A percentile compares a stretch with the other conserved stretches of the same genome.
These are phyloP conservation scores for Candida nitratophila DNA, from an alignment of 805 yeast genomes.

Conservation along the genomic window DNA sequence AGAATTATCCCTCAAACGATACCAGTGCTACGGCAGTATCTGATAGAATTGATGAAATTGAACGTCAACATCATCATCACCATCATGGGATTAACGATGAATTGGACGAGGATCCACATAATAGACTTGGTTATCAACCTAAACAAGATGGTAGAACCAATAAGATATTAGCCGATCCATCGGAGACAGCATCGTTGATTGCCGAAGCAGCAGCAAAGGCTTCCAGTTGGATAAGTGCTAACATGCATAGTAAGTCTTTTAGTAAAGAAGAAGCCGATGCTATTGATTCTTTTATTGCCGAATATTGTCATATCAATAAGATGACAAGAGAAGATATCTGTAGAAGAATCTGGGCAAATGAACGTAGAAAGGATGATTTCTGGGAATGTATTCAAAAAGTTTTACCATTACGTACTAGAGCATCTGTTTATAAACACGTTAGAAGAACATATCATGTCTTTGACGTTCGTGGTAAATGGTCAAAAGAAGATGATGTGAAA, in stretches of 20 bases:
- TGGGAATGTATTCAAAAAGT: conserved; percentile 82
- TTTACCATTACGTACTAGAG: conserved; percentile 78
- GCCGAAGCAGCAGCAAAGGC: conserved; percentile 40
- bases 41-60: too few species aligned
- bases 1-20: too few species aligned
- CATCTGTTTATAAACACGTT: conserved; percentile 89
- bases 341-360: conserved; percentile 81
- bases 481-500: conserved; percentile 66
- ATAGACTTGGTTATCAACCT: too few species aligned
- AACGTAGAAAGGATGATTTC: conserved; percentile 77
- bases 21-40: background rate
- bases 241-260: conserved; percentile 32
- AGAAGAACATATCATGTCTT: conserved; percentile 85
- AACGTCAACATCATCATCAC: too few species aligned
- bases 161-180: background rate
- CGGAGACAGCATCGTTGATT: conserved; percentile 32
- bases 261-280: conserved; percentile 60
- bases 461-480: conserved; percentile 87
- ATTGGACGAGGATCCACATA: too few species aligned
- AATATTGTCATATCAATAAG: conserved; percentile 58
- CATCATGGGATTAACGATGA: too few species aligned
- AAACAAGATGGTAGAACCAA: background rate
- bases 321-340: conserved; percentile 66
- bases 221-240: conserved; percentile 20
- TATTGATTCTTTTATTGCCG: conserved; percentile 64